Conservation (phyloP, 2,329 filamentous ascomycete genomes). For the Phaeosphaeriaceae sp. region DNA sequence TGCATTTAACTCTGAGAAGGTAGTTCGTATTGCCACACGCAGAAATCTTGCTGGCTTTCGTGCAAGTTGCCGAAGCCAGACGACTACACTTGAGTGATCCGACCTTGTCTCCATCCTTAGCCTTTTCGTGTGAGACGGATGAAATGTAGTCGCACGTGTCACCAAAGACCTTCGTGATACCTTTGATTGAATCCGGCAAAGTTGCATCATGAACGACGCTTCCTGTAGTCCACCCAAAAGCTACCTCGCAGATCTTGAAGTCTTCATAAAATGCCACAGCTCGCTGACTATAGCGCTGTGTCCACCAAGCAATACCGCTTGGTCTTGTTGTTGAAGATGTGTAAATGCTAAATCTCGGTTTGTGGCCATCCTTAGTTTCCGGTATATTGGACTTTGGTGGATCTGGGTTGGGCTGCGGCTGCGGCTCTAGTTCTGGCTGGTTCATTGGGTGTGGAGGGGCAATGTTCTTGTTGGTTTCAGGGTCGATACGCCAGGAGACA, state of each 20-base stretch:
- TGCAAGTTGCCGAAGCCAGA: not conserved
- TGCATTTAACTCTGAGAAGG: not conserved
- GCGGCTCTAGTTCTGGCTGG: not conserved
- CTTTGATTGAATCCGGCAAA: slow-evolving; percentile 7
- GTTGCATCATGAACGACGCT: not conserved
- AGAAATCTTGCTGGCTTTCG: not conserved
- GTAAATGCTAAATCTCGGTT: slow-evolving; percentile 5
- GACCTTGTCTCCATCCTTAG: not conserved
- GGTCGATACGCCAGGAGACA: slow-evolving; percentile 9
- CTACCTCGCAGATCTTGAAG: slow-evolving; percentile 3
- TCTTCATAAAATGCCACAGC: slow-evolving; percentile 3
- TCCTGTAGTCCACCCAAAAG: slow-evolving; percentile 3
- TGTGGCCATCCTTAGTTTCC: slow-evolving; percentile 4
- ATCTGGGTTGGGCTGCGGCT: slow-evolving; percentile 1
- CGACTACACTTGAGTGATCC: not conserved
- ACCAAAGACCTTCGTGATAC: slow-evolving; percentile 10
- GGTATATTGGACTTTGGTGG: slow-evolving; percentile 3
- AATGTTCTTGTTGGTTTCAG: not conserved
- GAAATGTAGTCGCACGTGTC: slow-evolving; percentile 8
- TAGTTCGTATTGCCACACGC: not conserved
- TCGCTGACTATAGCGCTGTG: not conserved
- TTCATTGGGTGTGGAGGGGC: too few species aligned
- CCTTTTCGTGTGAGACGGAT: not conserved
- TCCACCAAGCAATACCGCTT: not conserved
- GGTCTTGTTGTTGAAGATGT: slow-evolving; percentile 2